Base-by-base conservation (phyloP, 805 yeast genomes). In the Wickerhamiella qilinensis region DNA sequence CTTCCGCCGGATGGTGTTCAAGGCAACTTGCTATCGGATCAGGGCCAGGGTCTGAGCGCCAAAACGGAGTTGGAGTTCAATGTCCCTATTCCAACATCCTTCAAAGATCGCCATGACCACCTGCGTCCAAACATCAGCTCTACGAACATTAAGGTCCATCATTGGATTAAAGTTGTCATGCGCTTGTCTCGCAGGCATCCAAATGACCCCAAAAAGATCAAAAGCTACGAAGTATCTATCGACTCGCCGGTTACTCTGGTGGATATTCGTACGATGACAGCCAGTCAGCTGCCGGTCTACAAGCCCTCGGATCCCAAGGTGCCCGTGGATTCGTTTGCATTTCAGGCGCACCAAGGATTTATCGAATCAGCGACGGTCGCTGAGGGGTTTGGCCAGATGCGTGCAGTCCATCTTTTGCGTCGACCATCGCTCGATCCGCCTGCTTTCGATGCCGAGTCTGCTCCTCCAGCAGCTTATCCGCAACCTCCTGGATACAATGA, bases 231-330 rank as follows among this genome's bases (percentile, higher is more conserved):
- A 60, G 81, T 91, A 33, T 76, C 84, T 42, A 88, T 91, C 40
- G 99, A 91, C 57, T 82, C 95, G 2, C 98, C 98, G 3, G 75
- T 91, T 43, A 93, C 81, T 51, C 65, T 91, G 3, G 61, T 86
- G 37, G 75, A 86, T 36, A 73, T 77, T 5, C 60, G 94, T 44
- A 61, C 63, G 3, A 37, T 42, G 21, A 52, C 53, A 3, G 57
- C 57, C 33, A 47, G 54, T 35, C 48, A 53, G n/a, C 51, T 63
- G 20, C 68, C 68, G 2, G 56, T 55, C 9, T 63, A 63, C 46
- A n/a, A n/a, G n/a, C n/a, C n/a, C n/a, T n/a, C n/a, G n/a, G n/a
- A n/a, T n/a, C n/a, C n/a, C n/a, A n/a, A n/a, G n/a, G n/a, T n/a
- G n/a, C n/a, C n/a, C n/a, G n/a, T n/a, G n/a, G 52, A 44, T 38